phyloP scores from a whole-genome alignment of 257 asterid species.

The Vinca minor region DNA sequence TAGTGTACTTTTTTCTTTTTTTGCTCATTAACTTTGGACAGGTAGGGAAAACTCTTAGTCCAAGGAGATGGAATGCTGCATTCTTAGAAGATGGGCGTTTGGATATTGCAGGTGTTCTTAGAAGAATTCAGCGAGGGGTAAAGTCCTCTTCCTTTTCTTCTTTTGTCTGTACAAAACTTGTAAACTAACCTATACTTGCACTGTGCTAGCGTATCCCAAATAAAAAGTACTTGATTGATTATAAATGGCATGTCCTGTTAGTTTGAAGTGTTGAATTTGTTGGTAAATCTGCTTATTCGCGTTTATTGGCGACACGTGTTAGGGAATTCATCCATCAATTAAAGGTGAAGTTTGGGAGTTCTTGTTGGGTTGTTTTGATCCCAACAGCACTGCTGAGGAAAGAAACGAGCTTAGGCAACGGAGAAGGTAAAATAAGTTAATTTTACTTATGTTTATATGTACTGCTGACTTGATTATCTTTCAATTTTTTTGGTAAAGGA shows the following conservation, averaged over 20 bases:
- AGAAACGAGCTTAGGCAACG: constrained; percentile 55
- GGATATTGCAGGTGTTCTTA: constrained; percentile 89
- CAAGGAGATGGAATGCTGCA: constrained; percentile 95
- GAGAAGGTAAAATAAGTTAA: constrained; percentile 51
- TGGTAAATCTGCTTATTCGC: constrained; percentile 19
- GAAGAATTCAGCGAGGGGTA: constrained; percentile 98
- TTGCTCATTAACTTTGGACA: constrained; percentile 21
- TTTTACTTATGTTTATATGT: constrained; percentile 3
- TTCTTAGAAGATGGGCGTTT: constrained; percentile 67
- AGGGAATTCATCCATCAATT: constrained; percentile 93
- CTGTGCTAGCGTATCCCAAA: neutral
- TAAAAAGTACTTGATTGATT: neutral
- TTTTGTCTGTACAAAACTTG: neutral
- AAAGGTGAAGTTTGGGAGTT: constrained; percentile 96
- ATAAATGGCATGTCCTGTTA: neutral
- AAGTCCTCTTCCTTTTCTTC: constrained; percentile 15
- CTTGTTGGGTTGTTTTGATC: constrained; percentile 89
- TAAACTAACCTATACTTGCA: neutral
- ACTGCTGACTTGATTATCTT: neutral
- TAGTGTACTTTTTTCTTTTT: neutral
- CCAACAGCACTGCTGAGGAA: constrained; percentile 65
- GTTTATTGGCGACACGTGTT: constrained; percentile 16
- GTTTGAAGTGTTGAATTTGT: constrained; percentile 12
- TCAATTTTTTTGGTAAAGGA: neutral
- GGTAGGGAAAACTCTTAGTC: constrained; percentile 87